phyloP scores from a whole-genome alignment of 306 rosid genomes.

The Prunus persica region Prunus_persica_NCBIv2 NC_034014.1:27974001-27974500 shows the following conservation, averaged over 20 bases:
- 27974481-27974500: conserved; percentile 41
- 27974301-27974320: conserved; percentile 49
- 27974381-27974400: conserved; percentile 43
- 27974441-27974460: neutral
- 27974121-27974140: conserved; percentile 60
- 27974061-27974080: conserved; percentile 95
- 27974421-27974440: neutral
- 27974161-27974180: conserved; percentile 70
- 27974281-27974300: conserved; percentile 16
- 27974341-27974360: conserved; percentile 38
- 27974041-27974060: conserved; percentile 5
- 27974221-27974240: conserved; percentile 35
- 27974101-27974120: conserved; percentile 81
- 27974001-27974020: neutral
- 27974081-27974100: conserved; percentile 78
- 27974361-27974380: conserved; percentile 39
- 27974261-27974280: neutral
- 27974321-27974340: conserved; percentile 41
- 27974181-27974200: conserved; percentile 46
- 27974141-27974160: conserved; percentile 68
- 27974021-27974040: neutral
- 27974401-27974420: conserved; percentile 28
- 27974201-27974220: conserved; percentile 30
- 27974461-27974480: neutral
- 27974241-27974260: neutral